Conservation (phyloP, 129 eudicot genomes). For the Tanacetum coccineum region DNA sequence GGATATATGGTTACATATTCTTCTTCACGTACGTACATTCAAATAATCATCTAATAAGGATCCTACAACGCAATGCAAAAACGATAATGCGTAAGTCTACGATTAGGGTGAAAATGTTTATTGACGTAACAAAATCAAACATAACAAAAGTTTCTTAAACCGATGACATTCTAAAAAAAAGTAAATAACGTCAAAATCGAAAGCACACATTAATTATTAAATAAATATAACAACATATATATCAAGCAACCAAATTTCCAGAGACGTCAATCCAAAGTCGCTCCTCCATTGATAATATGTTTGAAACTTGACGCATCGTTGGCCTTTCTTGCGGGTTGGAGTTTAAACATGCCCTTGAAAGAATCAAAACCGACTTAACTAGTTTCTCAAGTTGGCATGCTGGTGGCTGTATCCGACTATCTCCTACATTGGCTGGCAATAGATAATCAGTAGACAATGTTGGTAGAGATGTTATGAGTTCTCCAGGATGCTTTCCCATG, state of each 20-base stretch:
- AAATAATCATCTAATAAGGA: no score
- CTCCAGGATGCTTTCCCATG: conserved; percentile 32
- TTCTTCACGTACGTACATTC: no score
- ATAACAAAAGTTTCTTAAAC: no score
- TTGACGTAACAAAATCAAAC: no score
- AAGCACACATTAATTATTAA: no score
- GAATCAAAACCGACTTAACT: neutral
- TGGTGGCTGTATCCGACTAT: conserved; percentile 20
- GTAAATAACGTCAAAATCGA: no score
- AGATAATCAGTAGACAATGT: neutral
- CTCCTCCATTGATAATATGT: conserved; percentile 7
- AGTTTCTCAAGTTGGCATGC: conserved; percentile 9
- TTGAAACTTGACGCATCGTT: conserved; percentile 19
- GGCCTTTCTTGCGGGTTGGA: conserved; percentile 23
- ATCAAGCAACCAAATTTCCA: neutral
- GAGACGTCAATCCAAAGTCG: conserved; percentile 1
- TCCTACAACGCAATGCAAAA: no score
- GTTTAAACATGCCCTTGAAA: conserved; percentile 6
- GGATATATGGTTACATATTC: no score
- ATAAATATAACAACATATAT: no score
- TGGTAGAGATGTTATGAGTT: conserved; percentile 12
- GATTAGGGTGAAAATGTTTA: no score
- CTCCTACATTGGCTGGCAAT: neutral
- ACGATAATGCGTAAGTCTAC: no score
- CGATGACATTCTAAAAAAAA: no score